These are phyloP conservation scores for Dendrobium chrysotoxum DNA, from an alignment of 106 monocot species.

Conservation along the genomic window DNA sequence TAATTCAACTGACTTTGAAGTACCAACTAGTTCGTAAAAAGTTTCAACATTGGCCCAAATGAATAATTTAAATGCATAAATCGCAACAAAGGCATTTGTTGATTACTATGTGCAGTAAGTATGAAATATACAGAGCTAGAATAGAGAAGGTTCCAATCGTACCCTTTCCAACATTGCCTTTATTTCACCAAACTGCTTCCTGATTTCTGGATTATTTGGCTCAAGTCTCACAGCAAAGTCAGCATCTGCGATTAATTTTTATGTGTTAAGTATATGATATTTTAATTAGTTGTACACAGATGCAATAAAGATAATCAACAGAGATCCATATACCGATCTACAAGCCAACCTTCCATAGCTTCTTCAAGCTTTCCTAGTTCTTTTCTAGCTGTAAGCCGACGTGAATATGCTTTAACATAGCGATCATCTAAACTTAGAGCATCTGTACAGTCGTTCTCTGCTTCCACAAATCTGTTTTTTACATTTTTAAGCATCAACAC, in stretches of 20 bases:
- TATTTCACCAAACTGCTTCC: slow-evolving; percentile 68
- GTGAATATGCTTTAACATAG: slow-evolving; percentile 96
- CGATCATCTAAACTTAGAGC: slow-evolving; percentile 91
- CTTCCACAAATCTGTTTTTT: slow-evolving; percentile 67
- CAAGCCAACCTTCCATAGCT: slow-evolving; percentile 70
- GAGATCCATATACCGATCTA: neutral
- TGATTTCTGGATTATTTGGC: slow-evolving; percentile 84
- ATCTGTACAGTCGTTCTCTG: slow-evolving; percentile 90
- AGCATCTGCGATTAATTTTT: slow-evolving; percentile 51
- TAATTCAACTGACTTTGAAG: too few species aligned
- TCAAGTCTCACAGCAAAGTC: slow-evolving; percentile 94
- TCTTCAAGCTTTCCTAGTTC: slow-evolving; percentile 77
- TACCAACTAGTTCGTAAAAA: too few species aligned
- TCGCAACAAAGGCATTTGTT: too few species aligned
- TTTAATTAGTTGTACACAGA: neutral
- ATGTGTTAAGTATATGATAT: neutral
- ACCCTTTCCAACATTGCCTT: slow-evolving; percentile 74
- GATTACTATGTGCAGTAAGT: neutral
- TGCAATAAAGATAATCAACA: neutral
- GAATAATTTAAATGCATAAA: too few species aligned
- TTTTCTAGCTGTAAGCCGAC: slow-evolving; percentile 90
- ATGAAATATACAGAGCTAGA: neutral
- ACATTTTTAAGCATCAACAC: neutral
- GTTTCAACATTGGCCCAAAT: too few species aligned
- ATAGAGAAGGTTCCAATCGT: neutral